A percentile compares a stretch with the other conserved stretches of the same genome.
phyloP scores from a whole-genome alignment of 495 filamentous ascomycete genomes.

The Aspergillus indologenus region DNA sequence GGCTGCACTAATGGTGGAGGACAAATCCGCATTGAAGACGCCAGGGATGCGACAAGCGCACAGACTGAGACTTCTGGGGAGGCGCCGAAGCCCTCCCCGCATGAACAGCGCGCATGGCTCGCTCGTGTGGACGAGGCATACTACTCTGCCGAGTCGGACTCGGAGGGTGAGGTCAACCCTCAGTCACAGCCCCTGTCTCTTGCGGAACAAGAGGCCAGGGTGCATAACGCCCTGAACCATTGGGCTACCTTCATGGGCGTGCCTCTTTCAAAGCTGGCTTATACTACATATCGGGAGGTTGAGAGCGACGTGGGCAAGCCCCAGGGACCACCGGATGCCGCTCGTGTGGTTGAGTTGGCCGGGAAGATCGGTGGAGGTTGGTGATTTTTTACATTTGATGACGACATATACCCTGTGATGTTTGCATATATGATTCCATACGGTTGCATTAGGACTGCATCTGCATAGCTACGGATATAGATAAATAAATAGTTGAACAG shows the following conservation, averaged over 20 bases:
- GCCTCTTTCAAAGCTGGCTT: constrained; percentile 66
- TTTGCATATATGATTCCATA: constrained; percentile 1
- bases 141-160: constrained; percentile 71
- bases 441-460: constrained; percentile 5
- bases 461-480: constrained; percentile 5
- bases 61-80: constrained; percentile 22
- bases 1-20: constrained; percentile 97
- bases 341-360: constrained; percentile 82
- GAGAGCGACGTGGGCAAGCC: constrained; percentile 92
- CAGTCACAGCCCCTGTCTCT: constrained; percentile 18
- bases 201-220: constrained; percentile 30
- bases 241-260: constrained; percentile 74
- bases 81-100: constrained; percentile 54
- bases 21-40: constrained; percentile 86
- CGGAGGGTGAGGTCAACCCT: constrained; percentile 27
- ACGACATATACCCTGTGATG: constrained; percentile 17
- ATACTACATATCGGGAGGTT: constrained; percentile 85
- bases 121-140: constrained; percentile 89
- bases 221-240: constrained; percentile 58
- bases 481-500: constrained; percentile 8
- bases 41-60: constrained; percentile 31
- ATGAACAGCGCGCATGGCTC: constrained; percentile 84
- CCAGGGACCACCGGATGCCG: constrained; percentile 57
- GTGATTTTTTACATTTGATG: constrained; percentile 44
- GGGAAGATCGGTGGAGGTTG: constrained; percentile 93